Percentiles rank a stretch among this genome's conserved stretches.
Conservation (phyloP, 805 yeast species). For the Cyberlindnera veronae region DNA sequence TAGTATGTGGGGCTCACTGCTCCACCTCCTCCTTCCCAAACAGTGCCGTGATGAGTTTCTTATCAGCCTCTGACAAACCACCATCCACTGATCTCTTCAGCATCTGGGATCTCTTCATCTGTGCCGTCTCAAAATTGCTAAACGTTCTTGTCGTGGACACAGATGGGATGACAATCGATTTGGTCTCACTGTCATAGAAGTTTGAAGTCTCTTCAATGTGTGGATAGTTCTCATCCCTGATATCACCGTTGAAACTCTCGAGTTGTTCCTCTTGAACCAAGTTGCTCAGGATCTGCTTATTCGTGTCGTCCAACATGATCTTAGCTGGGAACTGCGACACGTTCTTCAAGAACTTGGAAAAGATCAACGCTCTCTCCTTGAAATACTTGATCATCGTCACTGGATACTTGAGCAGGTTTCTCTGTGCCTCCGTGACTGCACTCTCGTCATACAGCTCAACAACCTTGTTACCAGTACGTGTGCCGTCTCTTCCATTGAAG, state of each 20-base stretch:
- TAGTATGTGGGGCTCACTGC: too few relatives aligned
- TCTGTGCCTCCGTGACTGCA: conserved; percentile 13
- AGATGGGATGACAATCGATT: conserved; percentile 27
- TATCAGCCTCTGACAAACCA: conserved; percentile 19
- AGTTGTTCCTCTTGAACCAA: conserved; percentile 29
- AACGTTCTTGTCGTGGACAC: conserved; percentile 18
- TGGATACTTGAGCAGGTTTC: conserved; percentile 26
- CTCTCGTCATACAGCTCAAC: conserved; percentile 6
- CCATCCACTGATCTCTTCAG: conserved; percentile 13
- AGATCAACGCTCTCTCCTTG: conserved; percentile 24
- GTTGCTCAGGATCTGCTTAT: conserved; percentile 22
- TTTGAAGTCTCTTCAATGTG: conserved; percentile 22
- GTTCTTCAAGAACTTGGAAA: conserved; percentile 21
- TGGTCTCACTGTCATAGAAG: conserved; percentile 21
- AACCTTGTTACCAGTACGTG: conserved; percentile 23
- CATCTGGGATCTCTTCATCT: conserved; percentile 20
- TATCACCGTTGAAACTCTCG: conserved; percentile 24
- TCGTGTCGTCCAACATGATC: conserved; percentile 26
- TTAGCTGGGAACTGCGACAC: conserved; percentile 27
- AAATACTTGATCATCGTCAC: conserved; percentile 28
- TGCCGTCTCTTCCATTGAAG: conserved; percentile 35
- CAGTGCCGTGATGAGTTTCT: conserved; percentile 16
- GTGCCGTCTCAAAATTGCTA: conserved; percentile 23
- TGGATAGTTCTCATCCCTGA: conserved; percentile 23
- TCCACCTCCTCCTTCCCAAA: conserved; percentile 1